Evolutionary conservation across 805 yeast genomes (phyloP).

Genomic region (Nakazawaea ambrosiae): DNA sequence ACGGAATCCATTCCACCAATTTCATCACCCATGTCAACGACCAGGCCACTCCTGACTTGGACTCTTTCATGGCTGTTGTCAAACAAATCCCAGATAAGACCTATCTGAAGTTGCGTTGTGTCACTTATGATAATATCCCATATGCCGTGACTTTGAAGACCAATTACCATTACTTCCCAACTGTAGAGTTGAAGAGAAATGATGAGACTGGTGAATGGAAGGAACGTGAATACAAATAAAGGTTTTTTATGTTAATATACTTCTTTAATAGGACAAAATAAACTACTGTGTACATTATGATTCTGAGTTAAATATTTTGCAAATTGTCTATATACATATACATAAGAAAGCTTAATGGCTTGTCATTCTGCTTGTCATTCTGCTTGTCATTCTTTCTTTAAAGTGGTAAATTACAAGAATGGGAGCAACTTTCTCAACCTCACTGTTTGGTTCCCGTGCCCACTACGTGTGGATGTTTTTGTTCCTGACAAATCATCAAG

Average conservation of each 20-base stretch:
- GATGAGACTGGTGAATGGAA: slow-evolving; percentile 43
- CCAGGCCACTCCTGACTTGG: slow-evolving; percentile 59
- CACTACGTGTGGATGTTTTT: slow-evolving; percentile 40
- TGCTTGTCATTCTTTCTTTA: too few relatives aligned
- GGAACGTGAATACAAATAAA: slow-evolving; percentile 40
- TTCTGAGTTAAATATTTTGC: too few relatives aligned
- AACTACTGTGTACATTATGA: too few relatives aligned
- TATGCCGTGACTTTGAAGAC: slow-evolving; percentile 81
- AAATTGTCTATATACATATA: too few relatives aligned
- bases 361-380: too few relatives aligned
- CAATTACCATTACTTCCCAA: slow-evolving; percentile 83
- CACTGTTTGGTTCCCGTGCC: slow-evolving; percentile 47
- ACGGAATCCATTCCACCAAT: slow-evolving; percentile 69
- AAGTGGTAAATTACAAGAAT: slow-evolving; percentile 19
- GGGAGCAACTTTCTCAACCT: slow-evolving; percentile 54
- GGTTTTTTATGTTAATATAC: too few relatives aligned
- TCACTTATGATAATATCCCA: slow-evolving; percentile 82
- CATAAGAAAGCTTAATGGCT: too few relatives aligned
- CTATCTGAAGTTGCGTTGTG: slow-evolving; percentile 73
- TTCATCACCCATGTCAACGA: slow-evolving; percentile 90
- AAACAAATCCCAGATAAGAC: slow-evolving; percentile 68
- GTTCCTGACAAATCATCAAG: slow-evolving; percentile 55
- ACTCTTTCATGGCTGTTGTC: slow-evolving; percentile 60
- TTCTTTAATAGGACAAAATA: too few relatives aligned
- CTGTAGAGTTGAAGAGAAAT: slow-evolving; percentile 51